Evolutionary conservation across 306 rosid species (phyloP), one percentile per base, ranked within the genome.

Genomic region (Cicer bijugum): DNA sequence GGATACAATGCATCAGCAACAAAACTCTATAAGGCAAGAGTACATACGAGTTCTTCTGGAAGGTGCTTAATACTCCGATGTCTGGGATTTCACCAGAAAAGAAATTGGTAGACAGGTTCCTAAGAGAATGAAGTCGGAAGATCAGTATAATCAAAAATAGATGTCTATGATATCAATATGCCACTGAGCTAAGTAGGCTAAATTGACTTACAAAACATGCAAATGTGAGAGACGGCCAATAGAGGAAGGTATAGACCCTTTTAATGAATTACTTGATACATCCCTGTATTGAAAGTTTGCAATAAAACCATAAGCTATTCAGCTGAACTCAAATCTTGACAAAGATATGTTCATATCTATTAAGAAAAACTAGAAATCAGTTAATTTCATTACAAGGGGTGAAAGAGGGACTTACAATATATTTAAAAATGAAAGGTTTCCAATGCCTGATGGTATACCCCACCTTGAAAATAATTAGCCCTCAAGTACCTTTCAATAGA

Each of bases 31-130:
- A 1, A 58, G 15, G 48, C 12, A 52, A 71, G 71, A 66, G 42
- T 50, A 82, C 97, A 81, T 78, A 95, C 99, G 99, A 89, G 69
- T 65, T 71, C 47, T 82, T 90, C 42, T 88, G 87, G 20, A 95
- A 95, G 39, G 88, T 91, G 89, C 97, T 91, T 42, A 95, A 80
- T 62, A 89, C 88, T 85, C 99, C 99, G 70, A 90, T 69, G 52
- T 91, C 97, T 1, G 99, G 99, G 63, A 95, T 90, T 89, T 95
- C 97, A 12, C 99, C 99, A 2, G 92, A 84, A 59, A 95, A 90
- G 76, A 87, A 95, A 74, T 95, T 95, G 74, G 96, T 86, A 14
- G 99, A 90, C 88, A 95, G 81, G 84, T 95, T 95, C 97, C 99
- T 95, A 62, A 74, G 67, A 85, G 14, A 83, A 71, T 1, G 7